phyloP scores from a whole-genome alignment of 805 yeast species.

The Candida broadrunensis region DNA sequence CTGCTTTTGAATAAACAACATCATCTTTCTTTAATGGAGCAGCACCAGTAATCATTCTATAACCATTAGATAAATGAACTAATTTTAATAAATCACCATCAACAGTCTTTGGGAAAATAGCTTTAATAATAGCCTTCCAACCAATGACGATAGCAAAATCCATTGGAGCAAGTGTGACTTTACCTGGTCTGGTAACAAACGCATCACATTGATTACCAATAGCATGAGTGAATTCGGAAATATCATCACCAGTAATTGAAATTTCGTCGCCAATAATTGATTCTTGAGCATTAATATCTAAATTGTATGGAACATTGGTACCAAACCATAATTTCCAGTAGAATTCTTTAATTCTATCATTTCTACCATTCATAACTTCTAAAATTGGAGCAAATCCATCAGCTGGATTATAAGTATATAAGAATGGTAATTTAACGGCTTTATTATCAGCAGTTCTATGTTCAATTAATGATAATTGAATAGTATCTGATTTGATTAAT shows the following conservation, averaged over 20 bases:
- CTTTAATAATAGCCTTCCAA: slow-evolving; percentile 96
- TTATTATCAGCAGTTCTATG: slow-evolving; percentile 77
- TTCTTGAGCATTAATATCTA: slow-evolving; percentile 68
- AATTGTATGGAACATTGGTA: slow-evolving; percentile 51
- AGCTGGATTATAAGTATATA: slow-evolving; percentile 74
- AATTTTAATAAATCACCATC: slow-evolving; percentile 94
- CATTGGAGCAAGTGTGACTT: slow-evolving; percentile 91
- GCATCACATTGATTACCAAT: slow-evolving; percentile 97
- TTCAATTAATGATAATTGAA: slow-evolving; percentile 77
- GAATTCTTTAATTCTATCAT: slow-evolving; percentile 88
- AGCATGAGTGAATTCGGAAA: slow-evolving; percentile 93
- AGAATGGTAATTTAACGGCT: slow-evolving; percentile 73
- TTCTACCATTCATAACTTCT: slow-evolving; percentile 88
- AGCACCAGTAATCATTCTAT: slow-evolving; percentile 90
- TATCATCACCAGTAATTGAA: slow-evolving; percentile 69
- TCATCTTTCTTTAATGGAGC: slow-evolving; percentile 87
- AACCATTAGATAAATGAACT: slow-evolving; percentile 94
- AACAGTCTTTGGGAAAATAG: slow-evolving; percentile 94
- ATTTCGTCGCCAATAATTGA: slow-evolving; percentile 68
- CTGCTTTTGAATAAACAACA: slow-evolving; percentile 76
- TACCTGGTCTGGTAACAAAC: slow-evolving; percentile 83
- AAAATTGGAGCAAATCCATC: slow-evolving; percentile 95
- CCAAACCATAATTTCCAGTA: slow-evolving; percentile 99
- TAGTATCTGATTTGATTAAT: slow-evolving; percentile 46
- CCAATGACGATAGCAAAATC: slow-evolving; percentile 98